Evolutionary conservation across 495 filamentous ascomycete species (phyloP), one percentile per base, ranked within the genome.

Genomic region (Letharia lupina): DNA sequence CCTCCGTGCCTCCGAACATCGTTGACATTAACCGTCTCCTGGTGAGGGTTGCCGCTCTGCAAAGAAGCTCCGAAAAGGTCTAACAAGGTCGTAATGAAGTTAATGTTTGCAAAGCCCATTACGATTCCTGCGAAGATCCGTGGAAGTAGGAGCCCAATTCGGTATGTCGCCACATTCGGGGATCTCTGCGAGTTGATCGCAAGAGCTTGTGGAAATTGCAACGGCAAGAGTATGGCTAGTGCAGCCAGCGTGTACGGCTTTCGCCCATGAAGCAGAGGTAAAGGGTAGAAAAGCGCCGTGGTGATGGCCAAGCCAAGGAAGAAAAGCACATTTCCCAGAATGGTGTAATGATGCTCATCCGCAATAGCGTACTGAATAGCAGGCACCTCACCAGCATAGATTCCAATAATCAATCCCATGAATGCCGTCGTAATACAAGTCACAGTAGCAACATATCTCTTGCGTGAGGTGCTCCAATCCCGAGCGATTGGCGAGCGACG

Each of bases 321-420:
- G 63, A 91, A 80, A 28, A 84, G 77, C n/a, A 88, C 83, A 71
- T 91, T 91, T 23, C 89, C 89, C 15, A 89, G 77, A 44, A 89
- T 87, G 10, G 84, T 80, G 64, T 84, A 82, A 68, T 89, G 84
- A 61, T 83, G 67, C 67, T 84, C 80, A 68, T 90, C 86, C 47
- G 82, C 84, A 62, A 92, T 81, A 67, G 81, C 83, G 70, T 90
- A 89, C 73, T 89, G 87, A 54, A 92, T 89, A 12, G 83, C 81
- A n/a, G 87, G 86, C 9, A 89, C 86, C 70, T 89, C 82, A 10
- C 89, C 89, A 63, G 86, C 86, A 70, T 92, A 92, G 37, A 90
- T 86, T 23, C 89, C 89, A 65, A 89, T 76, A 28, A 90, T 78
- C 20, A 88, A 75, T 5, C 89, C 89, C 65, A 91, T 76, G 56